phyloP scores from a whole-genome alignment of 2,329 filamentous ascomycete genomes.

The Microascus cirrosus region DNA sequence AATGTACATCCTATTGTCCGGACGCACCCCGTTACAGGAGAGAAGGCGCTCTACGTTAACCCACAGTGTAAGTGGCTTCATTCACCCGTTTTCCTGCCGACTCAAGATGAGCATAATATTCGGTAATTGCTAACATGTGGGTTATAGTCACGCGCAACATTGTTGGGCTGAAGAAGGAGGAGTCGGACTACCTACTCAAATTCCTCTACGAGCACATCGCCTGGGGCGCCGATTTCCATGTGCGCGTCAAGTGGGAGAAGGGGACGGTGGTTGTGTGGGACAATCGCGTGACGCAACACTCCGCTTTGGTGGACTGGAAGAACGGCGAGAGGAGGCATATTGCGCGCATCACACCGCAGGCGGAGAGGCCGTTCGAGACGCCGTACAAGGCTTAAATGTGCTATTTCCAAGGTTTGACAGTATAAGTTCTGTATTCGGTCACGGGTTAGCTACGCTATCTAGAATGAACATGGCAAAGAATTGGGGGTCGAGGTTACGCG shows the following conservation, averaged over 20 bases:
- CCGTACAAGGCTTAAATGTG: conserved; percentile 20
- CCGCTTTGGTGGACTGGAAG: conserved; percentile 73
- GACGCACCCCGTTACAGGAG: conserved; percentile 71
- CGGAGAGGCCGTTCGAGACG: conserved; percentile 66
- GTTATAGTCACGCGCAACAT: conserved; percentile 53
- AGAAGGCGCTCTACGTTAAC: conserved; percentile 77
- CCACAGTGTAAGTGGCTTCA: conserved; percentile 54
- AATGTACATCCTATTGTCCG: conserved; percentile 68
- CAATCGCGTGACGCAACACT: conserved; percentile 70
- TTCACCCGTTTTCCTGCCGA: neutral
- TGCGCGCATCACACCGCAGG: conserved; percentile 73
- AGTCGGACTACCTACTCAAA: conserved; percentile 64
- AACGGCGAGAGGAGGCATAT: conserved; percentile 68
- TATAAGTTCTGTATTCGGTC: no score
- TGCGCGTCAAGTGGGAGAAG: conserved; percentile 63
- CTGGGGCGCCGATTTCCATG: conserved; percentile 54
- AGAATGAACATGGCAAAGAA: no score
- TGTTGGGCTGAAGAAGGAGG: conserved; percentile 76
- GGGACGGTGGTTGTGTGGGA: conserved; percentile 84
- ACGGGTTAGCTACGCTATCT: no score
- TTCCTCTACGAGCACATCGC: conserved; percentile 52
- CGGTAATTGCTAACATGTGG: neutral
- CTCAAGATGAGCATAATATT: no score
- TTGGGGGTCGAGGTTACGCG: no score
- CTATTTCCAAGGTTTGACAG: no score